A percentile compares a stretch with the other conserved stretches of the same genome.
phyloP scores from a whole-genome alignment of 768 basidiomycete species.

The Trametes coccinea region DNA sequence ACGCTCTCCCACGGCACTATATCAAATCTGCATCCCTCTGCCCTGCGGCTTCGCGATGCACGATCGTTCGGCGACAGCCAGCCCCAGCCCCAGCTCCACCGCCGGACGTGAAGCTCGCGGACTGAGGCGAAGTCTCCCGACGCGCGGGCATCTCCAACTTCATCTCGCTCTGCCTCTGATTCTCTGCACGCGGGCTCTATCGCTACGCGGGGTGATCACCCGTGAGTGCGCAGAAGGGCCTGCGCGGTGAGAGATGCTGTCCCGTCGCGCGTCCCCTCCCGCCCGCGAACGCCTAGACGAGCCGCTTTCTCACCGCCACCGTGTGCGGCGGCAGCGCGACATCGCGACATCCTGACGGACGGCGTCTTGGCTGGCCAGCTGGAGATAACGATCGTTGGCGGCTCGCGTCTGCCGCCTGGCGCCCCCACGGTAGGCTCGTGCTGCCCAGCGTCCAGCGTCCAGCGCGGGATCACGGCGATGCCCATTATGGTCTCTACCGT shows the following conservation, averaged over 20 bases:
- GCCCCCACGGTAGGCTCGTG: not conserved
- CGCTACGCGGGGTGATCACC: not conserved
- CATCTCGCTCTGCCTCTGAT: too few relatives aligned
- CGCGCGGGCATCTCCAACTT: not conserved
- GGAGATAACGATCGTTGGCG: not conserved
- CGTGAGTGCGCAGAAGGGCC: not conserved
- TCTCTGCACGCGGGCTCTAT: not conserved
- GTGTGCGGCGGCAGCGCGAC: not conserved
- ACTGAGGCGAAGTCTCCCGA: not conserved
- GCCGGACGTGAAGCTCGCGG: not conserved
- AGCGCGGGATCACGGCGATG: not conserved
- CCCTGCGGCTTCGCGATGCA: conserved; percentile 1
- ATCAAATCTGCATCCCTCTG: conserved; percentile 11
- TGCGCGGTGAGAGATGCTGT: not conserved
- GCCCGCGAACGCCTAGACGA: not conserved
- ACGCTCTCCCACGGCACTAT: conserved; percentile 4
- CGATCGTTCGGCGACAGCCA: not conserved
- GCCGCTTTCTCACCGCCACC: not conserved
- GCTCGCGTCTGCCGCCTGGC: too few relatives aligned
- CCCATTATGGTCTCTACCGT: not conserved
- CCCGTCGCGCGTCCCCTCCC: not conserved
- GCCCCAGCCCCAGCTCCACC: not conserved
- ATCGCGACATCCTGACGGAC: not conserved
- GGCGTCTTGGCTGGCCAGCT: not conserved
- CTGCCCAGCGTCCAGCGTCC: not conserved